phyloP scores from a whole-genome alignment of 768 basidiomycete genomes.

The Mycena kentingensis region DNA sequence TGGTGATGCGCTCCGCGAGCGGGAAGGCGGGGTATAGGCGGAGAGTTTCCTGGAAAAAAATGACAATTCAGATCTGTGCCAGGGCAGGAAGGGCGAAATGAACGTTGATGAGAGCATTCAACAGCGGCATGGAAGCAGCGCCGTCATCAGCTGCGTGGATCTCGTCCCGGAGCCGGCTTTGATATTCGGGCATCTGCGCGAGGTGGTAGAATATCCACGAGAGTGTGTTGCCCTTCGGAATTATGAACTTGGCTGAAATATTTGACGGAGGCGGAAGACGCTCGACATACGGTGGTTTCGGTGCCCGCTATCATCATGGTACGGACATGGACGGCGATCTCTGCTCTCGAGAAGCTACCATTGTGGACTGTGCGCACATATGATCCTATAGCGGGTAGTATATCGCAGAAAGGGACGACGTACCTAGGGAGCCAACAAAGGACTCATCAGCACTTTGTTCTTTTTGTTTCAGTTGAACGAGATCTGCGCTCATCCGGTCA shows the following conservation, averaged over 20 bases:
- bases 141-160: neutral
- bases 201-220: conserved; percentile 11
- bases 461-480: neutral
- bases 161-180: conserved; percentile 8
- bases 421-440: neutral
- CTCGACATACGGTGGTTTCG: conserved; percentile 10
- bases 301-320: conserved; percentile 12
- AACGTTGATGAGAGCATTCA: conserved; percentile 25
- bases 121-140: conserved; percentile 6
- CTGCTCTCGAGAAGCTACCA: conserved; percentile 6
- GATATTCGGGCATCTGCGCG: conserved; percentile 7
- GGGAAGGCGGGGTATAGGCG: neutral
- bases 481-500: neutral
- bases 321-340: conserved; percentile 8
- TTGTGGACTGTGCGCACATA: too few relatives aligned
- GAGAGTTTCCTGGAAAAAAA: neutral
- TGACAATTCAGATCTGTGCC: neutral
- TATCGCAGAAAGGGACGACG: too few relatives aligned
- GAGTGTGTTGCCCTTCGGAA: conserved; percentile 11
- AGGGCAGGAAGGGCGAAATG: neutral
- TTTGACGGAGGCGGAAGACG: neutral
- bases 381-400: too few relatives aligned
- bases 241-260: neutral
- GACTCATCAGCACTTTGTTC: neutral
- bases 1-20: neutral